Conservation (phyloP, 345 rosid genomes). For the Moricandia moricandioides region DNA sequence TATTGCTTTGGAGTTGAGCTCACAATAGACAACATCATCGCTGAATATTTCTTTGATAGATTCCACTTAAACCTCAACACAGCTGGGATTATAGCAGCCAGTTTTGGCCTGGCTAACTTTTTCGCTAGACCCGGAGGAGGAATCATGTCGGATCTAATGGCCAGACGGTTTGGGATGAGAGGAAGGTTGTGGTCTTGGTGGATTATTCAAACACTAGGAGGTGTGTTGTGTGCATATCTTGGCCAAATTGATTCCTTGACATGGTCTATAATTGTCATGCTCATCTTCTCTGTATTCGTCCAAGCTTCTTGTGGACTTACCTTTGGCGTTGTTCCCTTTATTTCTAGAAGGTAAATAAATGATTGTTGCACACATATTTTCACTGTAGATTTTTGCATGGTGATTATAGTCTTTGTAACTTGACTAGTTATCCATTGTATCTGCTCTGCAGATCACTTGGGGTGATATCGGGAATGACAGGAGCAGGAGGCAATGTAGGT, state of each 20-base stretch:
- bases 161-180: slow-evolving; percentile 75
- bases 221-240: slow-evolving; percentile 60
- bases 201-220: slow-evolving; percentile 70
- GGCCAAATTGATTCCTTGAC: slow-evolving; percentile 49
- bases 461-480: slow-evolving; percentile 80
- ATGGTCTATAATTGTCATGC: slow-evolving; percentile 59
- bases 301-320: slow-evolving; percentile 93
- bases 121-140: slow-evolving; percentile 84
- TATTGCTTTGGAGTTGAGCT: slow-evolving; percentile 92
- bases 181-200: slow-evolving; percentile 87
- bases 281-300: slow-evolving; percentile 67
- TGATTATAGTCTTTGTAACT: background rate
- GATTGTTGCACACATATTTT: background rate
- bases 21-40: slow-evolving; percentile 77
- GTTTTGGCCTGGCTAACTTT: slow-evolving; percentile 77
- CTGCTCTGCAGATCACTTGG: slow-evolving; percentile 64
- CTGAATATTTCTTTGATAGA: slow-evolving; percentile 83
- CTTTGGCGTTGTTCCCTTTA: slow-evolving; percentile 88
- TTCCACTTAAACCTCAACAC: slow-evolving; percentile 68
- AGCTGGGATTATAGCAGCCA: slow-evolving; percentile 88
- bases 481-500: slow-evolving; percentile 87
- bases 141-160: slow-evolving; percentile 55
- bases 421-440: background rate
- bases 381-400: background rate
- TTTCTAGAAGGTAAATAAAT: slow-evolving; percentile 60